Evolutionary conservation across 768 basidiomycete species (phyloP).

Genomic region (Boletus reticuloceps): DNA sequence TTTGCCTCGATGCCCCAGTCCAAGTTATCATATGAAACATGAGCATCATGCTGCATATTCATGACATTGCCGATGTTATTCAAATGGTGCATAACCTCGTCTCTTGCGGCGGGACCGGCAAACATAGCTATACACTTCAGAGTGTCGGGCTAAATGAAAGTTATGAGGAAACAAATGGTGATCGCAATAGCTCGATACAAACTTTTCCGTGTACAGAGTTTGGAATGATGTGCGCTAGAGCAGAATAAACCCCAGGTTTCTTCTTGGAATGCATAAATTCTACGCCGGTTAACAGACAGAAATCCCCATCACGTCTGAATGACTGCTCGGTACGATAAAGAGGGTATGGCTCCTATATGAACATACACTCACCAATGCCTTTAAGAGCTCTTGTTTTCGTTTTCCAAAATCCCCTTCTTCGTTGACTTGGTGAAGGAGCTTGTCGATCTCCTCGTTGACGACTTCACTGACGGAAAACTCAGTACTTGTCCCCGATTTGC

Average conservation of each 20-base stretch:
- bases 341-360: background rate
- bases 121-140: conserved; percentile 1
- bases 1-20: conserved; percentile 1
- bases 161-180: background rate
- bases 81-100: background rate
- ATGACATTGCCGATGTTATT: background rate
- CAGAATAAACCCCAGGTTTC: too few species aligned
- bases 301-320: background rate
- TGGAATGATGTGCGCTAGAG: background rate
- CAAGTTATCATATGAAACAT: background rate
- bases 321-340: background rate
- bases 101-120: background rate
- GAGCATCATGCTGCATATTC: background rate
- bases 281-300: background rate
- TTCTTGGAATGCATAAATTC: background rate
- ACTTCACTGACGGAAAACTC: background rate
- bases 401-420: background rate
- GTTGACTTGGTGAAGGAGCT: background rate
- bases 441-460: background rate
- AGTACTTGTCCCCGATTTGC: background rate
- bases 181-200: background rate
- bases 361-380: conserved; percentile 1
- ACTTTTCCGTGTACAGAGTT: background rate
- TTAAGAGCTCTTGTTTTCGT: background rate
- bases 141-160: background rate